phyloP scores from a whole-genome alignment of 495 filamentous ascomycete species.

The Darksidea phi region DNA sequence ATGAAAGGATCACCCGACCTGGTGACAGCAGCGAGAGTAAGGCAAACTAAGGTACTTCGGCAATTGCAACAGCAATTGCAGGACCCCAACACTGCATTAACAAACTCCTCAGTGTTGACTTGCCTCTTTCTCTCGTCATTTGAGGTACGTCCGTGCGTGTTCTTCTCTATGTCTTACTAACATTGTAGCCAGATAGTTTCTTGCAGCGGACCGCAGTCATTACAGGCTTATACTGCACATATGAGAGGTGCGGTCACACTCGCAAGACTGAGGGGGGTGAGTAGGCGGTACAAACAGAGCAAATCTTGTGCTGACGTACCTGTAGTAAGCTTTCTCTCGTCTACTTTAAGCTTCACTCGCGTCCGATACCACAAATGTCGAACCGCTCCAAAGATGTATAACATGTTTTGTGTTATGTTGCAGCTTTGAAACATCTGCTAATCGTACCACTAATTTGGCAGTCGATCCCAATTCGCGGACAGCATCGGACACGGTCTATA shows the following conservation, averaged over 20 bases:
- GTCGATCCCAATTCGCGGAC: neutral
- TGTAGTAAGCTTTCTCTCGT: too few species aligned
- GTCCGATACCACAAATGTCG: too few species aligned
- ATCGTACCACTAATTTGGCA: too few species aligned
- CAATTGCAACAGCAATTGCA: slow-evolving; percentile 15
- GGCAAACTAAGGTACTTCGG: slow-evolving; percentile 13
- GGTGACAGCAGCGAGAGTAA: slow-evolving; percentile 10
- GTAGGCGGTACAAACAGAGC: too few species aligned
- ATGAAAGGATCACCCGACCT: slow-evolving; percentile 4
- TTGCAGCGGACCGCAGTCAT: slow-evolving; percentile 4
- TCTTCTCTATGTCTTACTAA: neutral
- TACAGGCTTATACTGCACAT: slow-evolving; percentile 5
- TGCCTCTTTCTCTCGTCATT: slow-evolving; percentile 10
- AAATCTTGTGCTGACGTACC: too few species aligned
- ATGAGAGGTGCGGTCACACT: slow-evolving; percentile 6
- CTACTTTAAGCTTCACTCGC: too few species aligned
- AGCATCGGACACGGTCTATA: slow-evolving; percentile 6
- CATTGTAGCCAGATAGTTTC: slow-evolving; percentile 2
- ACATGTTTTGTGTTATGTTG: too few species aligned
- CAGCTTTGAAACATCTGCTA: too few species aligned
- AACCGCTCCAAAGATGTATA: too few species aligned
- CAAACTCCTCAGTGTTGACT: slow-evolving; percentile 13
- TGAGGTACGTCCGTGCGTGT: neutral
- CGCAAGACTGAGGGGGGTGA: slow-evolving; percentile 1
- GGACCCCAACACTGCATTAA: neutral